These are phyloP conservation scores for Nakazawaea anatomiae DNA, from an alignment of 805 yeast genomes.

Conservation along the genomic window DNA sequence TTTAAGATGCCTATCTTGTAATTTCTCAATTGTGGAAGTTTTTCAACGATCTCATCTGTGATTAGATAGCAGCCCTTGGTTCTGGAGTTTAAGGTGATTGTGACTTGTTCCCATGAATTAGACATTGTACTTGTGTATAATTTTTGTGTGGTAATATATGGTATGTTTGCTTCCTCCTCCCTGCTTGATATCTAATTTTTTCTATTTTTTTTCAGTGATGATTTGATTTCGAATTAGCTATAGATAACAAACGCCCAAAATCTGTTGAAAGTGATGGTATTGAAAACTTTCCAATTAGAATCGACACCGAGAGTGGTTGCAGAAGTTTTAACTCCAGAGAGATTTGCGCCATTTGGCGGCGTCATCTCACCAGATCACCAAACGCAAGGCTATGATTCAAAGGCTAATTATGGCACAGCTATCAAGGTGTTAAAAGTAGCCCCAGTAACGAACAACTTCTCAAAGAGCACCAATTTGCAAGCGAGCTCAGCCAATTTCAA, in stretches of 20 bases:
- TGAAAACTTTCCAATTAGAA: constrained; percentile 30
- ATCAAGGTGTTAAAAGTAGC: constrained; percentile 69
- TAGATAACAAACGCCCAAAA: no score
- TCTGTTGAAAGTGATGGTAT: constrained; percentile 25
- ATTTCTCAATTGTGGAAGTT: constrained; percentile 53
- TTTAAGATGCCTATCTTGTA: constrained; percentile 60
- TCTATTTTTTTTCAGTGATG: neutral
- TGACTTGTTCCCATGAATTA: constrained; percentile 54
- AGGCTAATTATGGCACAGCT: constrained; percentile 95
- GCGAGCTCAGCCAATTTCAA: constrained; percentile 72
- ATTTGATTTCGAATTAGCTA: no score
- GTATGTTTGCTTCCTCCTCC: neutral
- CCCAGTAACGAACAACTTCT: constrained; percentile 51
- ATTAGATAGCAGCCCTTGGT: constrained; percentile 66
- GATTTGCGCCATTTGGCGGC: constrained; percentile 66
- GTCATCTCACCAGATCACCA: constrained; percentile 77
- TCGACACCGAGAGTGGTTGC: constrained; percentile 33
- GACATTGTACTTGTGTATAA: neutral
- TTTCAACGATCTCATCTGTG: constrained; percentile 54
- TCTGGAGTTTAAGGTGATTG: constrained; percentile 49
- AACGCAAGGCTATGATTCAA: constrained; percentile 25
- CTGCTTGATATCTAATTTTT: neutral
- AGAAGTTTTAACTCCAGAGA: constrained; percentile 55
- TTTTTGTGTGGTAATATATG: neutral
- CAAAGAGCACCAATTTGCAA: constrained; percentile 8